phyloP scores from a whole-genome alignment of 768 basidiomycete species.

The Dioszegia crocea region DNA sequence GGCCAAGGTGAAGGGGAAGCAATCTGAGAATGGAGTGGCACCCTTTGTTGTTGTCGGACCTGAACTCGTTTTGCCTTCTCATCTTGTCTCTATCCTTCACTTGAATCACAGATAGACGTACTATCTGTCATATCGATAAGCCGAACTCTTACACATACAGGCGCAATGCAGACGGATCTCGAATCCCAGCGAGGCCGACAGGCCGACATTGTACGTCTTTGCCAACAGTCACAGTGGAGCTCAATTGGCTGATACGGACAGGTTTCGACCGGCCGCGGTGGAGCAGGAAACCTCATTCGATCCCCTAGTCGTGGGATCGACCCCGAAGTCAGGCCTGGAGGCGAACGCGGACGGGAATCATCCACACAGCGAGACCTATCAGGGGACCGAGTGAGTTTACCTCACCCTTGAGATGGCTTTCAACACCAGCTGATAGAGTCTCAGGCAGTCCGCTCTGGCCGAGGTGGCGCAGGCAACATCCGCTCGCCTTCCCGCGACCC shows the following conservation, averaged over 20 bases:
- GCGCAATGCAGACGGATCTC: slow-evolving; percentile 13
- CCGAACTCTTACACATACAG: not conserved
- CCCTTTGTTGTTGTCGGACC: not conserved
- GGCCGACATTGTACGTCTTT: slow-evolving; percentile 28
- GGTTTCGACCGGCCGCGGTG: slow-evolving; percentile 44
- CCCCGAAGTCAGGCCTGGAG: slow-evolving; percentile 24
- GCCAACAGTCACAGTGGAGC: not conserved
- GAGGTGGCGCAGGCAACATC: slow-evolving; percentile 82
- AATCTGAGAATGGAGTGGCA: too few relatives aligned
- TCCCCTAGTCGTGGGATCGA: slow-evolving; percentile 40
- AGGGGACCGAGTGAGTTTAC: slow-evolving; percentile 24
- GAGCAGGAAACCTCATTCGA: slow-evolving; percentile 44
- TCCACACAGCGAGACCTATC: slow-evolving; percentile 19
- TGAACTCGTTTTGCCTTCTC: not conserved
- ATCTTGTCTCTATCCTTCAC: not conserved
- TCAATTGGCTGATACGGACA: slow-evolving; percentile 7
- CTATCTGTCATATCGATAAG: too few relatives aligned
- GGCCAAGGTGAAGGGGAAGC: not conserved
- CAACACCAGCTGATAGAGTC: slow-evolving; percentile 23
- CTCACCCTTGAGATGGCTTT: not conserved
- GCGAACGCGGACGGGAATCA: slow-evolving; percentile 41
- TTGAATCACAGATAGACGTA: not conserved
- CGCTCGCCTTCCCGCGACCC: slow-evolving; percentile 67
- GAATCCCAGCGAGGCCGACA: slow-evolving; percentile 26
- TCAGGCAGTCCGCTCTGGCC: slow-evolving; percentile 56